Percentiles rank a stretch among this genome's conserved stretches.
Conservation (phyloP, 2,329 filamentous ascomycete genomes). For the Claviceps africana region DNA sequence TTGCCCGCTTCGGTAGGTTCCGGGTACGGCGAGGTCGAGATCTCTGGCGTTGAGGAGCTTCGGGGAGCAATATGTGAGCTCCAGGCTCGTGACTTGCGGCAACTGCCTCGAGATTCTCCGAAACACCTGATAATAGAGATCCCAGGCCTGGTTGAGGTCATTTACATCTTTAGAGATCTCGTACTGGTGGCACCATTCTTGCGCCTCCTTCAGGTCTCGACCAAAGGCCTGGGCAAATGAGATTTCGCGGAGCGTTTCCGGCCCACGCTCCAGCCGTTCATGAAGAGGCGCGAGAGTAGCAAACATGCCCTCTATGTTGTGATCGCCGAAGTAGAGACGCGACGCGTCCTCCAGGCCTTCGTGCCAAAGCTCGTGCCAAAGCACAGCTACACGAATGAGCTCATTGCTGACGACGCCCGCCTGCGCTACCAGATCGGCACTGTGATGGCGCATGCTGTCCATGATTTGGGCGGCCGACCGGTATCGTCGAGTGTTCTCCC, state of each 20-base stretch:
- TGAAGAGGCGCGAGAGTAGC: slow-evolving; percentile 79
- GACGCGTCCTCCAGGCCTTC: slow-evolving; percentile 95
- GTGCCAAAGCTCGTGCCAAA: slow-evolving; percentile 99
- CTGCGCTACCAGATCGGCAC: slow-evolving; percentile 81
- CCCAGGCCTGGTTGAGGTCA: slow-evolving; percentile 96
- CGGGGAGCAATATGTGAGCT: slow-evolving; percentile 93
- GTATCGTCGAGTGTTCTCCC: slow-evolving; percentile 66
- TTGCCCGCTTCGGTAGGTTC: slow-evolving; percentile 70
- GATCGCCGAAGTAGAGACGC: slow-evolving; percentile 89
- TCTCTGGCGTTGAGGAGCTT: slow-evolving; percentile 75
- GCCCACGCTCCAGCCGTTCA: slow-evolving; percentile 76
- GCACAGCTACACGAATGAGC: slow-evolving; percentile 85
- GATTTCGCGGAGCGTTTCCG: slow-evolving; percentile 86
- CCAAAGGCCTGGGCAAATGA: slow-evolving; percentile 97
- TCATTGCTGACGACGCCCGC: slow-evolving; percentile 92
- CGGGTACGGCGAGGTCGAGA: slow-evolving; percentile 87
- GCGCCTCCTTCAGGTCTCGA: slow-evolving; percentile 83
- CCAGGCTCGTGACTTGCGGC: slow-evolving; percentile 80
- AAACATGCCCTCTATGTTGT: slow-evolving; percentile 98
- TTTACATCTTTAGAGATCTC: slow-evolving; percentile 77
- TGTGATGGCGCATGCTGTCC: slow-evolving; percentile 96
- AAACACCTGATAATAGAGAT: slow-evolving; percentile 98
- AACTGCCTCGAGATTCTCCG: slow-evolving; percentile 86
- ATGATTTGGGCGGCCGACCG: slow-evolving; percentile 86
- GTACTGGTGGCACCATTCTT: slow-evolving; percentile 92